Evolutionary conservation across 768 basidiomycete genomes (phyloP), one percentile per base, ranked within the genome.

Genomic region (Tulasnella sp.): DNA sequence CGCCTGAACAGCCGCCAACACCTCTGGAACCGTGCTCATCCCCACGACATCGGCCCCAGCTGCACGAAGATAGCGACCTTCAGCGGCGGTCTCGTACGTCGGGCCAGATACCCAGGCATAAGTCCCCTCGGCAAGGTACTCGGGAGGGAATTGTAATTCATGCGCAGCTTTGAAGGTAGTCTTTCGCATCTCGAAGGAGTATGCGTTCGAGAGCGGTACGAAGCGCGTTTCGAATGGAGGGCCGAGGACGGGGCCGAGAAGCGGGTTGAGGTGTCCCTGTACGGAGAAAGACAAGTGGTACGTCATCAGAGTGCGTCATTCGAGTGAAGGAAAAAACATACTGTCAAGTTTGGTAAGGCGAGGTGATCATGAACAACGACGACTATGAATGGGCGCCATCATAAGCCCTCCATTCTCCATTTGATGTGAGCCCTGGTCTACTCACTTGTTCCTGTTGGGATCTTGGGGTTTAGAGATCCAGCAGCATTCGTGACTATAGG

Each of bases 51-150:
- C 88, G 0, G 85, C 91, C 2, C 91, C 91, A 0, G 80, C 82
- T 7, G 73, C 71, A 15, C 85, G 74, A 42, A 94, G 73, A 72
- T 92, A 83, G 50, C 83, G 75, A 30, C 89, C 91, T 65, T 95
- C 91, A 0, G 88, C 90, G 2, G 86, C 82, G 0, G 87, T 88
- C 72, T 94, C 91, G 68, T 94, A 94, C 7, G 88, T 87, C 13
- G 92, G 91, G 0, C 92, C 91, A 29, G 82, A 79, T 48, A 94
- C 91, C 87, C 88, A 94, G 1, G 89, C 89, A 65, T 94, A 94
- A 1, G 79, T 81, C 0, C 92, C 91, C 68, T 93, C 91, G 2
- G 79, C 80, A 11, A 93, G 74, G 2, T 83, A 82, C 26, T 74
- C 73, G 2, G 73, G 70, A 3, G 72, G 70, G 5, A 90, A 69